Evolutionary conservation across 768 basidiomycete genomes (phyloP), one percentile per base, ranked within the genome.

Genomic region (Pulveroboletus sp.): DNA sequence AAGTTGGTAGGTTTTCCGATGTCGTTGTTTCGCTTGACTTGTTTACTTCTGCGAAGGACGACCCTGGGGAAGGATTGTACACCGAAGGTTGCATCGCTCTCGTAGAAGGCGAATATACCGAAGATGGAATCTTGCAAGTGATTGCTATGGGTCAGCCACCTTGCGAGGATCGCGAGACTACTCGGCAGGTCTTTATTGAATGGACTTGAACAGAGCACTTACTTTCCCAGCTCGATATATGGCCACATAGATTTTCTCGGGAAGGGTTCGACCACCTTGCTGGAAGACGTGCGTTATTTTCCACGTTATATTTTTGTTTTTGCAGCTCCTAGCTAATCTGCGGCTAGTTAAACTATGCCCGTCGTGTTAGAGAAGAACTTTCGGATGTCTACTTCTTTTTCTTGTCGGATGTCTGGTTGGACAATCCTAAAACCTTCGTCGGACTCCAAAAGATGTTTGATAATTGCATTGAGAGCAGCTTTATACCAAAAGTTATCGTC

Each of bases 161-260:
- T 11, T 95, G 94, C 61, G 97, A 99, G 69, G 79, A 86, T 56
- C 76, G 97, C 35, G 85, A 85, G 51, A 83, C 80, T 2, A 85
- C 95, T 14, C 77, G 92, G 90, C 92, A 61, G 52, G 78, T 57
- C 32, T 35, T 19, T 34, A 19, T 29, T 10, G 42, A 32, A 9
- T 16, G 32, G 23, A 24, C 19, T 12, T n/a, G n/a, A 31, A 29
- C 36, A 13, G 14, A 5, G 4, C 40, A 31, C 39, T 67, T 44
- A 60, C 48, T 35, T 32, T 41, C 36, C 10, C 62, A 94, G 93
- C 55, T 91, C 88, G 34, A 85, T 98, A 56, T 97, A 90, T 62
- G 97, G 94, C 0, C 97, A 98, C 62, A 85, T 97, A 25, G 97
- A 99, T 66, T 97, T 98, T 62, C 78, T 98, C 11, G 97, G 97